Conservation (phyloP, 1,139 yeast species). For the Nakaseomyces uthaithaninus region DNA sequence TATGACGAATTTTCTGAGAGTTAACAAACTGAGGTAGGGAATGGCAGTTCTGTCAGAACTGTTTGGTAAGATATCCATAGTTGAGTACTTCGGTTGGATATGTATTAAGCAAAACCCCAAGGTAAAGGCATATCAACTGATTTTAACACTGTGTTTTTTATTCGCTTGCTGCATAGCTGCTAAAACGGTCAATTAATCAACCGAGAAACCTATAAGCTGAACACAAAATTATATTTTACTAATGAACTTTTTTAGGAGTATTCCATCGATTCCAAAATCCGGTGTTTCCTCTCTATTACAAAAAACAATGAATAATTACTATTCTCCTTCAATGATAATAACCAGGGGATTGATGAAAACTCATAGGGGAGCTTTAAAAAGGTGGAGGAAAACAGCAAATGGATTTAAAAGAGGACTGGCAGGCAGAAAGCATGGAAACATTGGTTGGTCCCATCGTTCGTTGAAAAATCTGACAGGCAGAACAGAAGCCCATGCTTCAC, state of each 20-base stretch:
- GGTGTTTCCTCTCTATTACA: neutral
- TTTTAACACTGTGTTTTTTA: too few species aligned
- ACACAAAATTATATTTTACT: neutral
- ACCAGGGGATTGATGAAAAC: constrained; percentile 34
- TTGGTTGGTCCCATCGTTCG: constrained; percentile 68
- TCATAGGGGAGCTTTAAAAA: constrained; percentile 55
- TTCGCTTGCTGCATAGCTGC: too few species aligned
- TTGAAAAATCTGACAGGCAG: constrained; percentile 59
- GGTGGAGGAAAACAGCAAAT: constrained; percentile 66
- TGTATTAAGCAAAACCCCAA: too few species aligned
- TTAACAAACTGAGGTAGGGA: too few species aligned
- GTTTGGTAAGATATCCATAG: too few species aligned
- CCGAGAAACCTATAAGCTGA: too few species aligned
- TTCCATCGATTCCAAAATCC: neutral
- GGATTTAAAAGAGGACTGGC: constrained; percentile 65
- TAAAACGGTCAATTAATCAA: too few species aligned
- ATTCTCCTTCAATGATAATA: constrained; percentile 9
- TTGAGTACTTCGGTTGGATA: too few species aligned
- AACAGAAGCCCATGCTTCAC: constrained; percentile 45
- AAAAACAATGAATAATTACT: neutral
- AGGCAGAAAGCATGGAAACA: constrained; percentile 89
- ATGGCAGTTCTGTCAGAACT: too few species aligned
- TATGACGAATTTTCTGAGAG: too few species aligned
- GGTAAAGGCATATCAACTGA: too few species aligned
- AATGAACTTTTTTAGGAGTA: neutral